Conservation (phyloP, 495 filamentous ascomycete species). For the Tuber indicum region DNA sequence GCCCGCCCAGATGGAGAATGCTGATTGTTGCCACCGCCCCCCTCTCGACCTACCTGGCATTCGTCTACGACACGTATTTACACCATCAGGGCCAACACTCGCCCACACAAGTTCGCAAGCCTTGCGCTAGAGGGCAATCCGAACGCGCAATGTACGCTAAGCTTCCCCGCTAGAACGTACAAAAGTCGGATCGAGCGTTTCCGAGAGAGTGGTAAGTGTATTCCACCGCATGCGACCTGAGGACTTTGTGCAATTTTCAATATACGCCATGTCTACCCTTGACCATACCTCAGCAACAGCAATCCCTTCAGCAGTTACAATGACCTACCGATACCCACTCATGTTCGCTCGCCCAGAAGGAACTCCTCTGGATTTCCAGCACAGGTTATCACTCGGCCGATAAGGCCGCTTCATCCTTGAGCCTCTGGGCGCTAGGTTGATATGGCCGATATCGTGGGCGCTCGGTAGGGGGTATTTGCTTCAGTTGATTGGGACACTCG, state of each 20-base stretch:
- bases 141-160: too few species aligned
- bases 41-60: background rate
- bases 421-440: background rate
- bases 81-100: too few species aligned
- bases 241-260: background rate
- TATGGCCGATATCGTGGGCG: background rate
- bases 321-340: background rate
- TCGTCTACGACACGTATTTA: too few species aligned
- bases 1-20: background rate
- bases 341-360: too few species aligned
- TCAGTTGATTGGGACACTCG: background rate
- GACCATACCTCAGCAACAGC: too few species aligned
- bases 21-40: background rate
- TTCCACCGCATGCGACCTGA: too few species aligned
- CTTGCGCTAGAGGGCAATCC: too few species aligned
- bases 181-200: background rate
- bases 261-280: background rate
- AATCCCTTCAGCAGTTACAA: too few species aligned
- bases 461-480: background rate
- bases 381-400: background rate
- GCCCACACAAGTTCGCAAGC: too few species aligned
- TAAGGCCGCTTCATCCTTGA: background rate
- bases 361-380: background rate
- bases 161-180: too few species aligned
- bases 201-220: background rate